A percentile compares a stretch with the other conserved stretches of the same genome.
phyloP scores from a whole-genome alignment of 1,284 basidiomycete genomes.

The Microbotryomycetes sp. region DNA sequence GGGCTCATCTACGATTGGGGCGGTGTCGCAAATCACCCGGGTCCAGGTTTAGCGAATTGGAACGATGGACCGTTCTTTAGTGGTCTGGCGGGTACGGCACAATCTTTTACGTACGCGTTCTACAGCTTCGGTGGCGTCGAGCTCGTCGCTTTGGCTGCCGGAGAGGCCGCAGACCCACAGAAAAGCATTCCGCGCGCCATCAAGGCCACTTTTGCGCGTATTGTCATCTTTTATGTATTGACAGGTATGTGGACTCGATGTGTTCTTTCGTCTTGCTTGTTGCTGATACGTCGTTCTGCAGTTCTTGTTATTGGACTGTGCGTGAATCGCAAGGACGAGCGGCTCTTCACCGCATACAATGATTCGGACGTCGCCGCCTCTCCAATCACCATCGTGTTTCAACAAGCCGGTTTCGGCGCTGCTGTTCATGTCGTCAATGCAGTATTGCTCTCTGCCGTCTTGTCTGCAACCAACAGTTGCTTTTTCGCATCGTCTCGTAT shows the following conservation, averaged over 20 bases:
- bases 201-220: constrained; percentile 44
- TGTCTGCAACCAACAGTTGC: constrained; percentile 20
- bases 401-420: constrained; percentile 12
- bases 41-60: constrained; percentile 53
- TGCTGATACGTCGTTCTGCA: too few species aligned
- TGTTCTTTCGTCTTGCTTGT: too few species aligned
- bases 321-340: constrained; percentile 13
- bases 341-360: constrained; percentile 14
- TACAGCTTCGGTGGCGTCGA: constrained; percentile 24
- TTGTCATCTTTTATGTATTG: constrained; percentile 47
- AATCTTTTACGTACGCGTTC: constrained; percentile 53
- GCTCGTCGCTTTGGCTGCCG: constrained; percentile 58
- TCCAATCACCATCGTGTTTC: constrained; percentile 19
- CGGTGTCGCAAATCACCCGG: constrained; percentile 50
- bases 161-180: constrained; percentile 50
- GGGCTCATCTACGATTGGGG: constrained; percentile 49
- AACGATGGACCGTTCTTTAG: constrained; percentile 50
- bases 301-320: constrained; percentile 17
- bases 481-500: constrained; percentile 19
- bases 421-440: constrained; percentile 20
- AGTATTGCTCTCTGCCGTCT: constrained; percentile 5
- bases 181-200: constrained; percentile 46
- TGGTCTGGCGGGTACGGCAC: constrained; percentile 51
- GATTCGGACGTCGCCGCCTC: constrained; percentile 9
- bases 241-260: too few species aligned